Percentiles rank a stretch among this genome's conserved stretches.
These are phyloP conservation scores for Proliferodiscus dingleyae DNA, from an alignment of 2,329 filamentous ascomycete species.

Conservation along the genomic window DNA sequence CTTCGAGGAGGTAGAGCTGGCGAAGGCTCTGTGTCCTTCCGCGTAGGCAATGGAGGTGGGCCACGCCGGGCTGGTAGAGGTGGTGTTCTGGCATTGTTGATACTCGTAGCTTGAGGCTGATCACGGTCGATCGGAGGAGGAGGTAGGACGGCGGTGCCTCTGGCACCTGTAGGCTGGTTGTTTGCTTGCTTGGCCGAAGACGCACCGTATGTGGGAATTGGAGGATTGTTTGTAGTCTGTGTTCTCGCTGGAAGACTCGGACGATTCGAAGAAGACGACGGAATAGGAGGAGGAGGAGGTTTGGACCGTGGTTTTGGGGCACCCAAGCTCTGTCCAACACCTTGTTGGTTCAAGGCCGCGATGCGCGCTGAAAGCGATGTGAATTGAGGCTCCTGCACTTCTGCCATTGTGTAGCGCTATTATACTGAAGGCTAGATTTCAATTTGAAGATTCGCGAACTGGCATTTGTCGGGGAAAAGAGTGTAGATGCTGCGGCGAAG, in stretches of 20 bases:
- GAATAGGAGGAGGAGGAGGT: slow-evolving; percentile 52
- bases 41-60: slow-evolving; percentile 13
- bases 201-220: slow-evolving; percentile 28
- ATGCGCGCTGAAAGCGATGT: slow-evolving; percentile 58
- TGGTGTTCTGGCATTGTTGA: slow-evolving; percentile 17
- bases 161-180: slow-evolving; percentile 24
- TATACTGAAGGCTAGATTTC: too few species aligned
- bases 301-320: slow-evolving; percentile 35
- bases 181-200: slow-evolving; percentile 21
- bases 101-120: slow-evolving; percentile 9
- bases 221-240: slow-evolving; percentile 35
- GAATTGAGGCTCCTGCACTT: slow-evolving; percentile 57
- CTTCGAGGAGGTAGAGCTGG: slow-evolving; percentile 25
- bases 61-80: slow-evolving; percentile 23
- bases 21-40: slow-evolving; percentile 19
- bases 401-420: slow-evolving; percentile 43
- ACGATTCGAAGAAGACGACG: slow-evolving; percentile 32
- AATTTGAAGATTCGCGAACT: neutral
- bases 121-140: slow-evolving; percentile 28
- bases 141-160: slow-evolving; percentile 21
- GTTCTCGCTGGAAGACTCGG: slow-evolving; percentile 35
- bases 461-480: neutral
- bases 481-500: neutral
- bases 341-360: slow-evolving; percentile 51
- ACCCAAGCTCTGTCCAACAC: slow-evolving; percentile 17